These are phyloP conservation scores for Cladosporium sp. DNA, from an alignment of 2,329 filamentous ascomycete species.

Conservation along the genomic window DNA sequence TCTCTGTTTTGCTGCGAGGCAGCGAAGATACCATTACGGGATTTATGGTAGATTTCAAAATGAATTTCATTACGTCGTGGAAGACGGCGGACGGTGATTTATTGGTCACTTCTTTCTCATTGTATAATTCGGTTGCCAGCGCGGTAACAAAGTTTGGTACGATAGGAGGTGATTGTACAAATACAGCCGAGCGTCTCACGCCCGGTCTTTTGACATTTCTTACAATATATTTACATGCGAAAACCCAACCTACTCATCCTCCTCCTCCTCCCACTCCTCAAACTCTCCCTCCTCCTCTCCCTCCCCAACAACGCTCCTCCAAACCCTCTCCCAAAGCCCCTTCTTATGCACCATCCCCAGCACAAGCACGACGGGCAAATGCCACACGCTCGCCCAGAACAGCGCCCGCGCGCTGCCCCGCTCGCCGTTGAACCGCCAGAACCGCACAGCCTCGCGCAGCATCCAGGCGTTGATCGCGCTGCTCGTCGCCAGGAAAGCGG, in stretches of 20 bases:
- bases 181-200: no score
- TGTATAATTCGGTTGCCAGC: no score
- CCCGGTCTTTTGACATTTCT: no score
- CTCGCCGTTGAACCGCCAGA: conserved; percentile 72
- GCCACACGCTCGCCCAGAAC: conserved; percentile 98
- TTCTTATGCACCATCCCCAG: conserved; percentile 90
- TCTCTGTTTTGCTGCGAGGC: no score
- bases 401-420: conserved; percentile 74
- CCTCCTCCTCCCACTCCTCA: conserved; percentile 42
- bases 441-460: conserved; percentile 67
- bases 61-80: no score
- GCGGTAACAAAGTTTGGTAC: no score
- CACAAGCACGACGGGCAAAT: conserved; percentile 82
- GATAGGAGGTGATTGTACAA: no score
- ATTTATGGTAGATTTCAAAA: no score
- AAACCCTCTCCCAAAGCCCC: conserved; percentile 81
- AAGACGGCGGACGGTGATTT: no score
- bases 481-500: conserved; percentile 75
- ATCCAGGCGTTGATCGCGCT: conserved; percentile 83
- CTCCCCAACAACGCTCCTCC: conserved; percentile 56
- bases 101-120: no score
- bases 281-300: conserved; percentile 48
- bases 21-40: no score
- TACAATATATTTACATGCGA: neutral
- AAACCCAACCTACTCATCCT: neutral